Base-by-base conservation (phyloP, 148 eudicot genomes). In the Diospyros lotus region DNA sequence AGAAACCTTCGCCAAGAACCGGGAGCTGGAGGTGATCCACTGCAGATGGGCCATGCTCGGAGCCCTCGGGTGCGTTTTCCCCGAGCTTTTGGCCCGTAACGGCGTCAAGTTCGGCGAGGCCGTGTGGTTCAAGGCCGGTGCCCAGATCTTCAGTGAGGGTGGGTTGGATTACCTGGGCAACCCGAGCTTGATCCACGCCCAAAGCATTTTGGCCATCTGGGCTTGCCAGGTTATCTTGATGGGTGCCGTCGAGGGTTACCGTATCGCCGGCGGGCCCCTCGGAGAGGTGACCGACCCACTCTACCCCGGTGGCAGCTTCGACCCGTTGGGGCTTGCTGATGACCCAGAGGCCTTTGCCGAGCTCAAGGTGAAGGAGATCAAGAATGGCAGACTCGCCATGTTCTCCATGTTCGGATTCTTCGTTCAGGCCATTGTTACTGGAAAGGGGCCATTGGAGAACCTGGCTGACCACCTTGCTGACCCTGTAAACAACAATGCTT, bases 51-150 rank as follows among this genome's bases (percentile, higher is more conserved):
- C 81, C 69, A 79, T 79, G 81, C 81, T 79, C 10, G 81, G 81
- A 48, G 82, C 84, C 12, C 81, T 82, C 4, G 85, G 85, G 44
- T 82, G 85, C 54, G 85, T 82, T 56, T 82, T 82, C 58, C 85
- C 85, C 10, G 85, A 78, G 79, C 85, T 82, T 17, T 76, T 82
- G 79, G 81, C 85, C 65, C 81, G 82, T 15, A 82, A 82, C 53
- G 85, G 85, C 7, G 85, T 82, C 71, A 82, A 82, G 71, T 82
- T 79, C 51, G 85, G 80, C 3, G 85, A 82, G 78, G 85, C 85
- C 2, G 80, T 82, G 15, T 82, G 85, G 85, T 82, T 82, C 80
- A 82, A 82, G 80, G 85, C 82, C 38, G 82, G 80, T 15, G 73
- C 85, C 54, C 85, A 82, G 46, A 82, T 79, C 64, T 82, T 82